These are phyloP conservation scores for Pezicula radicicola DNA, from an alignment of 2,329 filamentous ascomycete species.

Conservation along the genomic window DNA sequence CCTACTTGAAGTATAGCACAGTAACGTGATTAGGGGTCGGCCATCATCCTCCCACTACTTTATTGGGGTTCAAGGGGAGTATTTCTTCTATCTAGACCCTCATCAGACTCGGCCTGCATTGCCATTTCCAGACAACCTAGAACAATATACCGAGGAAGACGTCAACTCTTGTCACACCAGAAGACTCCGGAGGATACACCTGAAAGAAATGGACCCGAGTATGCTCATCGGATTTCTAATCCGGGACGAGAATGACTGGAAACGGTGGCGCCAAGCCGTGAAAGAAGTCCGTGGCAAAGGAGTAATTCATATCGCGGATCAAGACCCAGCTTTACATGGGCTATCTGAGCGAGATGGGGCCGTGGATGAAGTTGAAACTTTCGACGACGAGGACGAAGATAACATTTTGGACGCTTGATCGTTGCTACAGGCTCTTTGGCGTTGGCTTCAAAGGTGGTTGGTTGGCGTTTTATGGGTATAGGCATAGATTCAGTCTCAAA, in stretches of 20 bases:
- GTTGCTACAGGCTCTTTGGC: background rate
- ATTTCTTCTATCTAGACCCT: slow-evolving; percentile 93
- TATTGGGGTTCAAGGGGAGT: slow-evolving; percentile 67
- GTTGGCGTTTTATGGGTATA: background rate
- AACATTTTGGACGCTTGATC: slow-evolving; percentile 25
- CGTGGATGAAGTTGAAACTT: slow-evolving; percentile 84
- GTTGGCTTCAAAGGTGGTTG: background rate
- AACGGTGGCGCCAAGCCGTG: slow-evolving; percentile 74
- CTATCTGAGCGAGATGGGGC: slow-evolving; percentile 65
- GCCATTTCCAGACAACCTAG: slow-evolving; percentile 55
- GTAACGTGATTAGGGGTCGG: slow-evolving; percentile 61
- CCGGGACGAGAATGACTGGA: slow-evolving; percentile 77
- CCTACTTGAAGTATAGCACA: slow-evolving; percentile 1
- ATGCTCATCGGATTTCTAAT: slow-evolving; percentile 97
- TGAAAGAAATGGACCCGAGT: slow-evolving; percentile 94
- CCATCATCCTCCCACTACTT: slow-evolving; percentile 80
- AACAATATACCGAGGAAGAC: slow-evolving; percentile 67
- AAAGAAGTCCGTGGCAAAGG: slow-evolving; percentile 75
- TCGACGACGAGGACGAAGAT: slow-evolving; percentile 68
- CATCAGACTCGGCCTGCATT: slow-evolving; percentile 80
- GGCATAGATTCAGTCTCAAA: background rate
- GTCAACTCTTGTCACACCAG: slow-evolving; percentile 83
- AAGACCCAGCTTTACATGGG: slow-evolving; percentile 56
- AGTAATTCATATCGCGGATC: slow-evolving; percentile 80
- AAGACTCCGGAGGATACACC: slow-evolving; percentile 75